These are phyloP conservation scores for Eucalyptus cladocalyx DNA, from an alignment of 345 rosid genomes.

Conservation along the genomic window DNA sequence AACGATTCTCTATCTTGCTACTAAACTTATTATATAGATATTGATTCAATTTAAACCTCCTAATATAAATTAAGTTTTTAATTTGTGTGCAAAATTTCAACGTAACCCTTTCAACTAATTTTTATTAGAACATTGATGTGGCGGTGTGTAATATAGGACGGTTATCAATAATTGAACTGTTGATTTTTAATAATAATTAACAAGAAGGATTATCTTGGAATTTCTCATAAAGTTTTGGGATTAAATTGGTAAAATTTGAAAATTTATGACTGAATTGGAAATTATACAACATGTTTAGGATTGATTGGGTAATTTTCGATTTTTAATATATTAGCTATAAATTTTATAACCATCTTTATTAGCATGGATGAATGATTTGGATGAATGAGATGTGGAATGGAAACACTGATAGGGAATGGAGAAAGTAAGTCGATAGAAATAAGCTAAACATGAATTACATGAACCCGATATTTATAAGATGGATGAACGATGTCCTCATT, in stretches of 20 bases:
- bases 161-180: accelerated
- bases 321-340: neutral
- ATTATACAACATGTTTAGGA: accelerated
- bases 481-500: neutral
- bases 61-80: neutral
- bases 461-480: neutral
- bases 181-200: neutral
- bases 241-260: neutral
- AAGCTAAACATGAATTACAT: neutral
- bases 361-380: neutral
- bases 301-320: neutral
- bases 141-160: accelerated
- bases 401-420: accelerated
- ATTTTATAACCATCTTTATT: neutral
- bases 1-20: neutral
- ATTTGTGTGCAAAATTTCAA: accelerated
- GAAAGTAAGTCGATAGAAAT: neutral
- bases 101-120: accelerated
- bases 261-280: neutral
- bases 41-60: accelerated
- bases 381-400: neutral
- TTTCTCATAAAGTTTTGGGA: accelerated
- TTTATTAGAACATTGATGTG: accelerated
- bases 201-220: accelerated
- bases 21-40: neutral